Percentiles rank a stretch among this genome's conserved stretches.
These are phyloP conservation scores for Coniella vitis DNA, from an alignment of 2,329 filamentous ascomycete species.

Conservation along the genomic window DNA sequence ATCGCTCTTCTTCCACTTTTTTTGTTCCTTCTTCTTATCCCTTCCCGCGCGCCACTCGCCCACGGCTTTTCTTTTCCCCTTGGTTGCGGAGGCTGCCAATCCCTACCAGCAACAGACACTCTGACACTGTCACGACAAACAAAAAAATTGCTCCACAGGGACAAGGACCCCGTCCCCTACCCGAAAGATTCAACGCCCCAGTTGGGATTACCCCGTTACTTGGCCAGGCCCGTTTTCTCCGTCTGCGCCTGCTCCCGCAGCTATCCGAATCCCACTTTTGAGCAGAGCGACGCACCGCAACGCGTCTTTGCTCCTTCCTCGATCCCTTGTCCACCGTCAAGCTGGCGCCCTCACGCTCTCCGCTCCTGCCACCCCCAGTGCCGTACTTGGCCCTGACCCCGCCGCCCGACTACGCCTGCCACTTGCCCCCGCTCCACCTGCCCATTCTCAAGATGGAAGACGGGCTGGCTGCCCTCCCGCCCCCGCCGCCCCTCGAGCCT, in stretches of 20 bases:
- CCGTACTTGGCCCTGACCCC: slow-evolving; percentile 17
- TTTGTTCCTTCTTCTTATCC: background rate
- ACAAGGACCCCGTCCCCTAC: background rate
- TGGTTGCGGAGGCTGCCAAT: background rate
- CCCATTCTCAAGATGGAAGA: slow-evolving; percentile 32
- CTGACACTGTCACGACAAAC: background rate
- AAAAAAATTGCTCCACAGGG: background rate
- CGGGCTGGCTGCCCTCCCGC: slow-evolving; percentile 26
- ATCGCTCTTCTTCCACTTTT: background rate
- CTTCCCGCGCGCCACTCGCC: too few species aligned
- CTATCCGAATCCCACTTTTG: background rate
- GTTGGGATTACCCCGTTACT: background rate
- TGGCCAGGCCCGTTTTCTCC: background rate
- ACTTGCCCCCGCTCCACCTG: slow-evolving; percentile 19
- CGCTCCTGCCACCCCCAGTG: slow-evolving; percentile 16
- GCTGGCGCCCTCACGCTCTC: slow-evolving; percentile 22
- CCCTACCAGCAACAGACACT: background rate
- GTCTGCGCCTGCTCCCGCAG: background rate
- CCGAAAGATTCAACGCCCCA: background rate
- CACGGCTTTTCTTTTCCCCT: background rate
- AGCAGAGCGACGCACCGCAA: background rate
- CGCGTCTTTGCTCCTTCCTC: background rate
- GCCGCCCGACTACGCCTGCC: slow-evolving; percentile 15
- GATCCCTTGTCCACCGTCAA: slow-evolving; percentile 18
- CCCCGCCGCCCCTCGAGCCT: slow-evolving; percentile 35